Conservation (phyloP, 192 early-diverging fungal genomes). For the Spinellus fusiger region DNA sequence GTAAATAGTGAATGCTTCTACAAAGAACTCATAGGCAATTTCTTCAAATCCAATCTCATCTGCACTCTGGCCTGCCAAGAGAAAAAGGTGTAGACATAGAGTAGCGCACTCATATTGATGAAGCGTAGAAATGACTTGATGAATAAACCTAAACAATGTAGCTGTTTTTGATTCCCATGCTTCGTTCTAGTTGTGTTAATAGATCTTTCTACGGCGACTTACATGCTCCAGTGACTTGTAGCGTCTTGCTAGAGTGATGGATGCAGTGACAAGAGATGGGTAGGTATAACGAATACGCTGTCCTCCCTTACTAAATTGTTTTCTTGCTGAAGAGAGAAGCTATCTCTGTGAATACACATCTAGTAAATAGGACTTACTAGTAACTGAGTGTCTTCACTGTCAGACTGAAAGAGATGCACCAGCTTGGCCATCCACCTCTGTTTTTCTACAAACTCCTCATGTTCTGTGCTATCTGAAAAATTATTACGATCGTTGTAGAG, state of each 20-base stretch:
- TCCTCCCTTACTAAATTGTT: constrained; percentile 84
- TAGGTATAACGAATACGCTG: constrained; percentile 81
- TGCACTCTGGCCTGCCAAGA: constrained; percentile 81
- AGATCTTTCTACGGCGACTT: not conserved
- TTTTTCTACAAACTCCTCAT: constrained; percentile 86
- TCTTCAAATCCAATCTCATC: constrained; percentile 87
- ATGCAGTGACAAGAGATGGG: constrained; percentile 72
- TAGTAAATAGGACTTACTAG: constrained; percentile 35
- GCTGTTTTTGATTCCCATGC: constrained; percentile 63
- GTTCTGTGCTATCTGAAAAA: constrained; percentile 42
- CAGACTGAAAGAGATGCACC: constrained; percentile 64
- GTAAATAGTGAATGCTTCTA: constrained; percentile 93
- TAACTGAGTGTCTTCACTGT: constrained; percentile 76
- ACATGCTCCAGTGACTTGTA: constrained; percentile 37
- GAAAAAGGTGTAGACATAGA: constrained; percentile 65
- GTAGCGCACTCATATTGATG: constrained; percentile 48
- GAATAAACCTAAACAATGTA: constrained; percentile 78
- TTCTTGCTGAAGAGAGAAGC: constrained; percentile 72
- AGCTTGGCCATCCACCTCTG: constrained; percentile 81
- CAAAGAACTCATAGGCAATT: constrained; percentile 91
- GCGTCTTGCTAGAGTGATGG: constrained; percentile 55
- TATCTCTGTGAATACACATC: constrained; percentile 16
- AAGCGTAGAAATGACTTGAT: constrained; percentile 76
- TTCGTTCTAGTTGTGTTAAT: constrained; percentile 37
- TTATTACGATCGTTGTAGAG: constrained; percentile 15